Base-by-base conservation (phyloP, 192 early-diverging fungal species). In the Mortierella alpina region DNA sequence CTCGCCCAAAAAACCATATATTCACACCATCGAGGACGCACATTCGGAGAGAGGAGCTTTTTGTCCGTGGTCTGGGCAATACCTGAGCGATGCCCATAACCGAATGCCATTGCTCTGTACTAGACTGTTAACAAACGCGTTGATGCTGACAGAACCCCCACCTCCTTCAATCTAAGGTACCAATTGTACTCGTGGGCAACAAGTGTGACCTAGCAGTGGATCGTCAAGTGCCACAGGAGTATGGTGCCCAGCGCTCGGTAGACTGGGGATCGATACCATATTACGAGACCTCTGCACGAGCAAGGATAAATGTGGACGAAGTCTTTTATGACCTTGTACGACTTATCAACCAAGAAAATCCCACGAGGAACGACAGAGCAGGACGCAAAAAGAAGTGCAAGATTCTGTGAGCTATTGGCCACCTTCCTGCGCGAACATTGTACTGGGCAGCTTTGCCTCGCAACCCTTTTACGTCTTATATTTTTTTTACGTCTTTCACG, bases 321-420 rank as follows among this genome's bases (percentile, higher is more conserved):
- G 94, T 95, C 55, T 98, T 98, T 83, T 94, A 90, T 51, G 95
- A 97, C 80, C 86, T 96, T 40, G 95, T 98, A 44, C 86, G 96
- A 47, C 90, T 95, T 68, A 97, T 97, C 82, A 96, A 96, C 84
- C 85, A 85, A 72, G 91, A 88, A 60, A 88, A 55, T 40, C 77
- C 77, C 17, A 15, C 31, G 11, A 66, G 70, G 51, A 41, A 39
- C n/a, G 59, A 66, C n/a, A 52, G 47, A 13, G 44, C 48, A 40
- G 42, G n/a, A 57, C 64, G 58, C 18, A 62, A 18, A 54, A 72
- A 44, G 31, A 23, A 41, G 7, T 80, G 77, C 60, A 72, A 17
- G 15, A 58, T 80, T 40, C 77, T 80, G 6, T 80, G 68, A 46
- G 3, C 22, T 17, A 4, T 0, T 17, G 18, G 15, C 10, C 47